Base-by-base conservation (phyloP, 2,329 filamentous ascomycete genomes). In the Monilinia laxa region DNA sequence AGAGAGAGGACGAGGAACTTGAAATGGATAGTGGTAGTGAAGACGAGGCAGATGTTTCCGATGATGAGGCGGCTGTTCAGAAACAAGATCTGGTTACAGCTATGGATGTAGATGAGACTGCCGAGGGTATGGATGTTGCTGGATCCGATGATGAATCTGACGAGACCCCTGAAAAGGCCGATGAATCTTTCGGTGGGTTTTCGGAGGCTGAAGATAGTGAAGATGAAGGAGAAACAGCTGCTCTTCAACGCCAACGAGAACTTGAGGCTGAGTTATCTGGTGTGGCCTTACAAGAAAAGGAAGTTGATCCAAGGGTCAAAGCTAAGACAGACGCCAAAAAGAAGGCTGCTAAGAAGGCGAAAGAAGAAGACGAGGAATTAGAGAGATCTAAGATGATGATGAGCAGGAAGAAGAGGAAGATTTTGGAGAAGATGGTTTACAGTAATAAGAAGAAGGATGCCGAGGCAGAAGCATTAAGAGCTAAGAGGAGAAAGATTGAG, bases 331-430 rank as follows among this genome's bases (percentile, higher is more conserved):
- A 91, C 72, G 88, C 87, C 20, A 85, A 83, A 72, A 90, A 91
- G 76, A 86, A 86, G 73, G 81, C 89, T 40, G 84, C 85, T 72
- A 90, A 89, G 81, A 89, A 91, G 79, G 85, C 87, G 47, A 85
- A 87, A 68, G 84, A 88, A 75, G 91, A 95, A 76, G 88, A 90
- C 4, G 95, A 98, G 79, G 93, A 98, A 74, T 80, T 96, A 67
- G 93, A 97, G 79, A 85, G 94, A 70, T 90, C 92, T 78, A 97
- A 97, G 87, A 95, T 96, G 82, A 99, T 99, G 95, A 89, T 98
- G 83, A 91, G 90, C 79, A 91, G 96, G 79, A 95, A 96, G 86
- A 99, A 98, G 88, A 85, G 95, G 75, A 97, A 97, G 87, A 82
- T 97, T 75, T 90, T 94, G 72, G 95, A 98, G 83, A 95, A 97